A percentile compares a stretch with the other conserved stretches of the same genome.
These are phyloP conservation scores for Penicillium crustosum DNA, from an alignment of 2,329 filamentous ascomycete species.

Conservation along the genomic window DNA sequence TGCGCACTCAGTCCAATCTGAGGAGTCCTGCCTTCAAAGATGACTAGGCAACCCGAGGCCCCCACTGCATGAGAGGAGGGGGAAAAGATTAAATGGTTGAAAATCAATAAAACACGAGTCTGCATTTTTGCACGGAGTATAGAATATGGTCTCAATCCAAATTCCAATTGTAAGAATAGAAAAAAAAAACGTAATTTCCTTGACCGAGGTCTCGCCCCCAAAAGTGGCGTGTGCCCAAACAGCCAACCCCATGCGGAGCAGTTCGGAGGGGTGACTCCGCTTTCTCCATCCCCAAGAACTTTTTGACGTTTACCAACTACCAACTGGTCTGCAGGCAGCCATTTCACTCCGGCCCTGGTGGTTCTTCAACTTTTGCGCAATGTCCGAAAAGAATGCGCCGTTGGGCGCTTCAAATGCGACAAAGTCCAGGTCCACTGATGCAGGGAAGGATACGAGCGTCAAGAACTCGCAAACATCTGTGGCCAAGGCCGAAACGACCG, in stretches of 20 bases:
- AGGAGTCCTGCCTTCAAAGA: not conserved
- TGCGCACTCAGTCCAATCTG: not conserved
- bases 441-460: slow-evolving; percentile 32
- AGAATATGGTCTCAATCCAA: not conserved
- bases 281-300: slow-evolving; percentile 20
- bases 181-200: slow-evolving; percentile 1
- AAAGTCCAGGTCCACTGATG: slow-evolving; percentile 23
- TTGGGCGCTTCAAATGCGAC: slow-evolving; percentile 25
- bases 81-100: not conserved
- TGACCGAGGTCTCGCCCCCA: slow-evolving; percentile 13
- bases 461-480: slow-evolving; percentile 32
- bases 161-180: slow-evolving; percentile 1
- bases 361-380: slow-evolving; percentile 24
- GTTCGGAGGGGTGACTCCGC: slow-evolving; percentile 29
- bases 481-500: slow-evolving; percentile 36
- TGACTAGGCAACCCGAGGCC: slow-evolving; percentile 2
- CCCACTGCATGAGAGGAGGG: not conserved
- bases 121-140: not conserved
- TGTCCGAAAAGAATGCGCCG: slow-evolving; percentile 33
- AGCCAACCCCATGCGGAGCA: slow-evolving; percentile 23
- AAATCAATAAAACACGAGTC: not conserved
- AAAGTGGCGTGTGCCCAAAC: slow-evolving; percentile 5
- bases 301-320: slow-evolving; percentile 16
- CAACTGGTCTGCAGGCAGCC: slow-evolving; percentile 30
- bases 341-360: slow-evolving; percentile 21